Conservation (phyloP, 495 filamentous ascomycete species). For the Penicillium mononematosum region DNA sequence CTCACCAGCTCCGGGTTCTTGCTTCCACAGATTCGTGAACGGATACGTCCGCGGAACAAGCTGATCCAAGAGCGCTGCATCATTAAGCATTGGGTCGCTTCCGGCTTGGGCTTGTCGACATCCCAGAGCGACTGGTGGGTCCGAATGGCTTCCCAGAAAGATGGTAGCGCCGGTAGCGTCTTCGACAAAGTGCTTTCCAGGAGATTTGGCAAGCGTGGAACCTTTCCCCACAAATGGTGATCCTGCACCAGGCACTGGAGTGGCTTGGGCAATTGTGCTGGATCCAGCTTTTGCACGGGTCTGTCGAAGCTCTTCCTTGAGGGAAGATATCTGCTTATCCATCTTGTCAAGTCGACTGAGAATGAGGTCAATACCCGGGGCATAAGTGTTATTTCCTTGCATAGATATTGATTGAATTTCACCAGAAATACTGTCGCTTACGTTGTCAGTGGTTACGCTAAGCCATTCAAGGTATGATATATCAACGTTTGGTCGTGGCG, state of each 20-base stretch:
- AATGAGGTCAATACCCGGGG: conserved; percentile 6
- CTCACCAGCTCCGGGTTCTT: conserved; percentile 16
- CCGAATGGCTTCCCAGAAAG: conserved; percentile 27
- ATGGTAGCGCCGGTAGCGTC: conserved; percentile 30
- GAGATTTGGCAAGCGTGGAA: conserved; percentile 10
- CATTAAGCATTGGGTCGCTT: conserved; percentile 6
- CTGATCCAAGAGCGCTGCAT: conserved; percentile 22
- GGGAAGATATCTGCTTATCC: conserved; percentile 23
- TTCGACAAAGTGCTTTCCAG: conserved; percentile 25
- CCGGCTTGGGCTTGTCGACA: conserved; percentile 18
- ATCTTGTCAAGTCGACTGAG: conserved; percentile 23
- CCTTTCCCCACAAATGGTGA: background rate
- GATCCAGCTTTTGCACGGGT: background rate
- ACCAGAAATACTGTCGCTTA: background rate
- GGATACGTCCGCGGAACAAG: conserved; percentile 27
- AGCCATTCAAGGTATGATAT: background rate
- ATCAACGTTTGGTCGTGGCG: too few relatives aligned
- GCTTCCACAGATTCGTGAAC: conserved; percentile 29
- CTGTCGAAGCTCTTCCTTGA: conserved; percentile 21
- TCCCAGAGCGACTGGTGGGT: conserved; percentile 21
- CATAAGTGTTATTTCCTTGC: background rate
- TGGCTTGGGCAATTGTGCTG: background rate
- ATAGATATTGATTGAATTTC: background rate
- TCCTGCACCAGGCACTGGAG: background rate
- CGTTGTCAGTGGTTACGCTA: background rate